These are phyloP conservation scores for Populus simonii DNA, from an alignment of 345 rosid species.

Conservation along the genomic window DNA sequence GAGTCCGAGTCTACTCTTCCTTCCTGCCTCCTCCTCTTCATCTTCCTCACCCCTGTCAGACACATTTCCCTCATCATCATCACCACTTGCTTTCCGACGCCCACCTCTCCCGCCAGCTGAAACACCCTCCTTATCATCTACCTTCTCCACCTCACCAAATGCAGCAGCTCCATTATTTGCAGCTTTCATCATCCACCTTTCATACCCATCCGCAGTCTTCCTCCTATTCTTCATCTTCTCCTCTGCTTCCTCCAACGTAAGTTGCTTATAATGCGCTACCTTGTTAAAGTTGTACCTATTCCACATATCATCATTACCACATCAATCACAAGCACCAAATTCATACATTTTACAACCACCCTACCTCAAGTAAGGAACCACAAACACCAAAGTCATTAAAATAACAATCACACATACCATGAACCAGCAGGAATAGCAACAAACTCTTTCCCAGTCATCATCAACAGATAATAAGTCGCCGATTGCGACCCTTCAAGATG, in stretches of 20 bases:
- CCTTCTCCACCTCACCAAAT: constrained; percentile 79
- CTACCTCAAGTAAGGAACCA: background rate
- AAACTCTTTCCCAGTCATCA: constrained; percentile 82
- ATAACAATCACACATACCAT: constrained; percentile 45
- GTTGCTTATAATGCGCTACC: constrained; percentile 96
- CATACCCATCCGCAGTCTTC: constrained; percentile 94
- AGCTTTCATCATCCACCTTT: constrained; percentile 99
- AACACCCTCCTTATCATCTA: constrained; percentile 63
- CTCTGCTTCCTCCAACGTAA: constrained; percentile 96
- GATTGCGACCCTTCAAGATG: constrained; percentile 96
- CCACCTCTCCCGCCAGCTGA: constrained; percentile 70
- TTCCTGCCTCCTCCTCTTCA: constrained; percentile 81
- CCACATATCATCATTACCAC: background rate
- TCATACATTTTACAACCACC: background rate
- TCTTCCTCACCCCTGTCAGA: constrained; percentile 94
- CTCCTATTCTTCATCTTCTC: constrained; percentile 95
- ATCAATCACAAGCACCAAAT: background rate
- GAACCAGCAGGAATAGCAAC: constrained; percentile 94
- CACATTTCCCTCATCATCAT: constrained; percentile 81
- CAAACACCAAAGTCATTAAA: background rate
- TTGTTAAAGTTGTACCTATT: constrained; percentile 36
- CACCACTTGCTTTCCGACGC: constrained; percentile 65
- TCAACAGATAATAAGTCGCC: constrained; percentile 85
- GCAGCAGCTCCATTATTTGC: constrained; percentile 90
- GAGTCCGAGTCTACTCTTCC: constrained; percentile 87